Evolutionary conservation across 2,329 filamentous ascomycete species (phyloP).

Genomic region (Parastagonospora nodorum): DNA sequence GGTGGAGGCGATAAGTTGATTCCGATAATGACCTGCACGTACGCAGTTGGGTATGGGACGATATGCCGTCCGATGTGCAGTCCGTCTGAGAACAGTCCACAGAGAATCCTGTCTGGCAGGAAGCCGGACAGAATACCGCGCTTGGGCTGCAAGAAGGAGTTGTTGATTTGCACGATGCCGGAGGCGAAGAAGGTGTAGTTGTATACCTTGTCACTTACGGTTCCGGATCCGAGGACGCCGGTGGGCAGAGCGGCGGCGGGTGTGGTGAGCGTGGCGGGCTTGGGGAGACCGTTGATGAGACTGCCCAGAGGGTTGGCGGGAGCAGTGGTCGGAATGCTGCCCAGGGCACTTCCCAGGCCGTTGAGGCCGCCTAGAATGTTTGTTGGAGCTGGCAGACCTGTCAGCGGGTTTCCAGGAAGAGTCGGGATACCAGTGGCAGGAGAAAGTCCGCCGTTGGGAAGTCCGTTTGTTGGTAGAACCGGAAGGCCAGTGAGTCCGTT

Average conservation of each 20-base stretch:
- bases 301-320: background rate
- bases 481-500: background rate
- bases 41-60: slow-evolving; percentile 16
- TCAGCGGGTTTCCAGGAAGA: too few relatives aligned
- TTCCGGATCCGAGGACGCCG: slow-evolving; percentile 13
- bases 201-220: slow-evolving; percentile 12
- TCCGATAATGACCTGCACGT: slow-evolving; percentile 1
- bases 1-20: background rate
- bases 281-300: background rate
- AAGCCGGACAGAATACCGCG: slow-evolving; percentile 13
- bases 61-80: slow-evolving; percentile 20
- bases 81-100: slow-evolving; percentile 19
- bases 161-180: slow-evolving; percentile 18
- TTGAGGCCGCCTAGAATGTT: background rate
- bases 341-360: background rate
- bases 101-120: slow-evolving; percentile 13
- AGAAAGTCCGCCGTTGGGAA: background rate
- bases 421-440: background rate
- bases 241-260: background rate
- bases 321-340: background rate
- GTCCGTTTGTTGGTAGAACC: background rate
- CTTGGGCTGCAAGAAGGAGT: slow-evolving; percentile 17
- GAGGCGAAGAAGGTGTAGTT: slow-evolving; percentile 19
- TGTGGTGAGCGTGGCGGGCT: background rate
- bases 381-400: background rate